Evolutionary conservation across 1,139 yeast species (phyloP), one percentile per base, ranked within the genome.

Genomic region (Suhomyces terraborum): DNA sequence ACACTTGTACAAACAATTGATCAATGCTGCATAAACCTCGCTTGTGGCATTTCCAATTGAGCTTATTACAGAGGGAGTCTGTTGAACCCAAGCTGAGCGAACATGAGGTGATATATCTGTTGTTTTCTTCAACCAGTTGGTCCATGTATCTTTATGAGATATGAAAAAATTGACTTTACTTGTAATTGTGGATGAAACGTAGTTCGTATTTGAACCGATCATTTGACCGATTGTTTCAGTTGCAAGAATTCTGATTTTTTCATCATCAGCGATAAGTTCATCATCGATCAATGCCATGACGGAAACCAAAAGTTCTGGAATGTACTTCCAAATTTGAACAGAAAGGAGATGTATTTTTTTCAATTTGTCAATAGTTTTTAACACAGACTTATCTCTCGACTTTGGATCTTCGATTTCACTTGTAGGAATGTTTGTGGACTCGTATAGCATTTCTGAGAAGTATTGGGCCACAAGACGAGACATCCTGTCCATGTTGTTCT

Each of bases 261-360:
- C 79, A 49, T 84, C 80, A 35, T 85, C 93, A 0, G 93, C 84
- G 48, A 78, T 81, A 38, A 91, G 66, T 49, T 88, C 95, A 54
- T 87, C 93, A 50, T 87, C 89, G 6, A 89, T 68, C 43, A 88
- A 77, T 0, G 95, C 94, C 72, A 88, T 77, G 0, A 86, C 85
- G 1, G 94, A 80, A 3, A 78, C 74, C 19, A 88, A 66, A 22
- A 88, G 66, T 30, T 85, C 93, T 0, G 97, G 97, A 0, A 82
- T 82, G 41, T 78, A 74, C 48, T 71, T 77, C 96, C 96, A 91
- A 4, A 89, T 68, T 48, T 84, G 84, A 6, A 82, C 67, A 0
- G 85, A 70, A 26, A 88, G 64, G 20, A 64, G 69, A 54, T 88
- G 95, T 6, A 86, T 69, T 51, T 80, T 82, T 16, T 66, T 67